Base-by-base conservation (phyloP, 2,329 filamentous ascomycete species). In the Alternaria gaisen region DNA sequence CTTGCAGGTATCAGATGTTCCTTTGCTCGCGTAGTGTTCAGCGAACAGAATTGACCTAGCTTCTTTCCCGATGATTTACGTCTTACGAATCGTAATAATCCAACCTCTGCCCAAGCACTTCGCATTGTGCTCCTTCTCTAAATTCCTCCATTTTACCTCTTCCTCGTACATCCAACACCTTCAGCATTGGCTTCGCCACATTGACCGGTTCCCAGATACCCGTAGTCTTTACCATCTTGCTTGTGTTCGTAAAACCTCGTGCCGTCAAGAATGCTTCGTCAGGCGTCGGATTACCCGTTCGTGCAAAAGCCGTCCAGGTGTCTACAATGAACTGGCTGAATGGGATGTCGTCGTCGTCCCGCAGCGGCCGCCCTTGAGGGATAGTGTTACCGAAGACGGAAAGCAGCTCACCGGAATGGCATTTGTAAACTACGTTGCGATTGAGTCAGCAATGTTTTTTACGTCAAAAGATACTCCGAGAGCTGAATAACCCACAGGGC, bases 221-320 rank as follows among this genome's bases (percentile, higher is more conserved):
- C 4, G 3, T 14, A 22, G 6, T 28, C 20, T 24, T 18, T 2
- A 42, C 18, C 11, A 41, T 41, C 18, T 41, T 11, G 40, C 40
- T 41, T 22, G 20, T 20, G 10, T 41, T 42, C 12, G 20, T 42
- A 18, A 24, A 24, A 16, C 40, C 40, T 42, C 20, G 40, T 24
- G 40, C 40, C 20, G 2, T 16, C 12, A 22, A 24, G 5, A 24
- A 42, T 2, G 28, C 2, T 32, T 47, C 18, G 44, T 20, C 5
- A 47, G 18, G n/a, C 6, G 12, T 38, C 43, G 26, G 26, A 46
- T 8, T 71, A 73, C 11, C 34, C 34, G 34, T 36, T 36, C 34
- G 12, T 12, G 34, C 34, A 36, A 36, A 36, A n/a, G 34, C 34
- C 14, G 34, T 36, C 34, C 34, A 36, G 6, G 16, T 36, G 14